Evolutionary conservation across 768 basidiomycete species (phyloP), one percentile per base, ranked within the genome.

Genomic region (Pulveroboletus sp.): DNA sequence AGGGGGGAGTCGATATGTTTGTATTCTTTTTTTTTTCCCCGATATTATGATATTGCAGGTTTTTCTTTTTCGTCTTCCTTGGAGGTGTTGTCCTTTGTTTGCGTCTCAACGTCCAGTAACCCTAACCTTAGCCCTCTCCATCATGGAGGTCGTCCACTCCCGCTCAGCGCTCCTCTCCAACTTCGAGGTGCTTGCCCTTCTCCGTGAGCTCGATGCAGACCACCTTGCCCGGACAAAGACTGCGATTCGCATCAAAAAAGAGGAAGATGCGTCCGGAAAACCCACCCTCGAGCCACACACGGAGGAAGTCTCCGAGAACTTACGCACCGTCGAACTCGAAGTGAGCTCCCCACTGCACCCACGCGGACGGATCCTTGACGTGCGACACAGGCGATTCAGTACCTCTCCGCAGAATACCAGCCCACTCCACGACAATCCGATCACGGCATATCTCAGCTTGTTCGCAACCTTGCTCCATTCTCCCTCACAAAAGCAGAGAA

Each of bases 401-500:
- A 94, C 65, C 82, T 97, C 33, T 79, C 84, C 13, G 80, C 86
- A 6, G 79, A 83, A 8, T 82, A 83, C 57, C 85, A 88, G 51
- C 86, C 88, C 6, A 84, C 82, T 0, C 63, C 69, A 0, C 65
- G 75, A 8, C 93, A 95, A 66, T 83, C 81, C 2, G 72, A 78
- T 2, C 76, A 78, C 45, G 77, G 81, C 11, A 80, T 95, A 49
- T 69, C 79, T 1, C 72, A 73, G 49, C 81, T 96, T 11, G 80
- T 87, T 15, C 78, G 81, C 49, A 73, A 73, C 35, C 79, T 97
- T 9, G 77, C 80, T 2, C 71, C 80, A 17, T 87, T 82, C 55
- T 76, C 79, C 31, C 72, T 97, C 54, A 94, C 93, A 1, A 96
- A 94, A 59, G 82, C 87, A 3, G 94, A 97, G 74, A 93, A 93